Conservation (phyloP, 352 stramenopile species). For the Thraustochytrium sp. region DNA sequence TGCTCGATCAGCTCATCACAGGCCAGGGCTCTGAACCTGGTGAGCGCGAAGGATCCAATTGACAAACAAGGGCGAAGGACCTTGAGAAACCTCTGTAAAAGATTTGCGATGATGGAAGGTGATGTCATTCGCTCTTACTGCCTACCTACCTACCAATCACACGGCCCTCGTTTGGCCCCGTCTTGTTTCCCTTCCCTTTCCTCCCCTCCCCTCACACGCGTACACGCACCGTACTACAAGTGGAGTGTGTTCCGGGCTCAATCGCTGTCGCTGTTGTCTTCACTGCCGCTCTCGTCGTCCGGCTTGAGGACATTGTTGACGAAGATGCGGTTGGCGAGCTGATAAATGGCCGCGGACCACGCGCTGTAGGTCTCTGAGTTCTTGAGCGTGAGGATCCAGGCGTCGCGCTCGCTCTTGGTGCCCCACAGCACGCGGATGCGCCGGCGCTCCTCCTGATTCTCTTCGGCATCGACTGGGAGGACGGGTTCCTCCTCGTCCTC, state of each 20-base stretch:
- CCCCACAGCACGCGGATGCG: conserved; percentile 18
- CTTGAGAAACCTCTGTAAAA: too few relatives aligned
- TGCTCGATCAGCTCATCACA: not conserved
- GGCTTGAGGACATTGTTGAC: conserved; percentile 27
- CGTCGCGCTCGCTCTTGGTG: conserved; percentile 40
- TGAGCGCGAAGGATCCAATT: not conserved
- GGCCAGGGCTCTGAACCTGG: not conserved
- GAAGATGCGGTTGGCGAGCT: conserved; percentile 43
- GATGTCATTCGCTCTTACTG: too few relatives aligned
- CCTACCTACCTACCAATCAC: too few relatives aligned
- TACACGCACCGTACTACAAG: too few relatives aligned
- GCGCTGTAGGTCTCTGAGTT: conserved; percentile 16
- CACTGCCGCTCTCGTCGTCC: not conserved
- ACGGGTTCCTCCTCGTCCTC: not conserved
- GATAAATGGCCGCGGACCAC: conserved; percentile 34
- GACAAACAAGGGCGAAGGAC: too few relatives aligned
- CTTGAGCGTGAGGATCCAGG: not conserved
- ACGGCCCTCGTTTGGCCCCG: too few relatives aligned
- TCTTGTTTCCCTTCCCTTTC: too few relatives aligned
- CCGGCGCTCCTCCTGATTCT: not conserved
- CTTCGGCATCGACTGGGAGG: not conserved
- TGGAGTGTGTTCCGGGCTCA: too few relatives aligned
- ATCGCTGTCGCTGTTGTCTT: not conserved
- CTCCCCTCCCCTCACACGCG: too few relatives aligned
- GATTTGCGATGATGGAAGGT: too few relatives aligned